A percentile compares a stretch with the other conserved stretches of the same genome.
phyloP scores from a whole-genome alignment of 805 yeast genomes.

The Lipomyces kockii region DNA sequence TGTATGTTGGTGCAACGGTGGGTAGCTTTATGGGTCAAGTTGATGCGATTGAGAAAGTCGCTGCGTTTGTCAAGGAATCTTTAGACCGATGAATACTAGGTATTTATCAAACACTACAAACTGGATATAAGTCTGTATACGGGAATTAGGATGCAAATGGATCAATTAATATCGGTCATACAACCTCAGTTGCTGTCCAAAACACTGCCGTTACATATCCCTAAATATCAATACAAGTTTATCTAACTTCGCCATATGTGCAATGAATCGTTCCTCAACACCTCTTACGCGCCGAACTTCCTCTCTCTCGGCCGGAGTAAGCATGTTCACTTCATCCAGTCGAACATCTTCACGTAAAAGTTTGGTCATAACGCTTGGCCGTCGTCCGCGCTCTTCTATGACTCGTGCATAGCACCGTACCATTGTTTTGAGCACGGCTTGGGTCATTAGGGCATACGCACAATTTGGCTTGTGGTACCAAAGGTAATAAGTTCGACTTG shows the following conservation, averaged over 20 bases:
- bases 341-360: constrained; percentile 88
- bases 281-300: constrained; percentile 61
- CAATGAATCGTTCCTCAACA: constrained; percentile 45
- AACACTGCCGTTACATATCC: constrained; percentile 42
- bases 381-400: constrained; percentile 55
- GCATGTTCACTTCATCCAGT: constrained; percentile 74
- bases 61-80: constrained; percentile 16
- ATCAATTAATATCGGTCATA: neutral
- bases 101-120: neutral
- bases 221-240: constrained; percentile 47
- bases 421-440: constrained; percentile 56
- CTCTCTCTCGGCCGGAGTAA: constrained; percentile 74
- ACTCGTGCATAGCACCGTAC: constrained; percentile 49
- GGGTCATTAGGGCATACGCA: constrained; percentile 54
- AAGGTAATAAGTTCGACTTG: constrained; percentile 81
- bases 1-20: constrained; percentile 27
- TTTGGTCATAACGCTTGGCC: constrained; percentile 72
- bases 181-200: neutral
- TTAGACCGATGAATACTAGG: neutral
- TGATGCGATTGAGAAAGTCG: constrained; percentile 19
- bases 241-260: constrained; percentile 45
- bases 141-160: neutral
- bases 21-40: constrained; percentile 22
- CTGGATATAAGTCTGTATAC: neutral
- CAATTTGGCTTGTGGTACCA: constrained; percentile 70